Base-by-base conservation (phyloP, 2,329 filamentous ascomycete species). In the Rhynchosporium agropyri region DNA sequence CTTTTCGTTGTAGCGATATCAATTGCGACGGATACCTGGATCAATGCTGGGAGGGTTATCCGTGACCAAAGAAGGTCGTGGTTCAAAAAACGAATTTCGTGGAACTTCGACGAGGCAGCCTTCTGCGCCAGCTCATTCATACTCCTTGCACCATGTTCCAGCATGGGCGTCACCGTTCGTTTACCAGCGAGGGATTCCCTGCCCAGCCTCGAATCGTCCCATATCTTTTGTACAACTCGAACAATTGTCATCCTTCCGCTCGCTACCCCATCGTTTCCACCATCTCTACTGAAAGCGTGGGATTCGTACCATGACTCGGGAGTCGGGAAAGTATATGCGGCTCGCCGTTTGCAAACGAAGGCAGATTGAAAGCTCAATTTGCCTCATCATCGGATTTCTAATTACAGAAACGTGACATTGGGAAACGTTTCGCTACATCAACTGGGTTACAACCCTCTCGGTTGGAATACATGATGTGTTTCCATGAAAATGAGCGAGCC, bases 41-140 rank as follows among this genome's bases (percentile, higher is more conserved):
- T 36, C 20, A 54, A 20, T 40, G 38, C 10, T 54, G 51, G 53
- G 54, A 33, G 6, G 49, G 31, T 40, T 42, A 31, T 58, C 42
- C 48, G 38, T 28, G 20, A 6, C 38, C 29, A 4, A 6, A 26
- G 20, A 36, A 45, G 46, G 48, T 10, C 31, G 36, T 62, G 60
- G 63, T 58, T 58, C 58, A 69, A 67, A 49, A 61, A 54, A 63
- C 62, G 51, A 33, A 36, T 36, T 6, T 36, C 33, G 33, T 36
- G 6, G 33, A 5, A 36, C 9, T 10, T 36, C 33, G 33, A 36
- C 5, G 33, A 36, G 9, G 5, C 54, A 40, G 61, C 46, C 48
- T 62, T 65, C 69, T 64, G 63, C 67, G 67, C 56, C 28, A 63
- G 64, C 63, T 60, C 60, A 67, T 61, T 60, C 60, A 67, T 61